A percentile compares a stretch with the other conserved stretches of the same genome.
Evolutionary conservation across 1,139 yeast genomes (phyloP).

Genomic region (Casaregolazyma suthepensis): DNA sequence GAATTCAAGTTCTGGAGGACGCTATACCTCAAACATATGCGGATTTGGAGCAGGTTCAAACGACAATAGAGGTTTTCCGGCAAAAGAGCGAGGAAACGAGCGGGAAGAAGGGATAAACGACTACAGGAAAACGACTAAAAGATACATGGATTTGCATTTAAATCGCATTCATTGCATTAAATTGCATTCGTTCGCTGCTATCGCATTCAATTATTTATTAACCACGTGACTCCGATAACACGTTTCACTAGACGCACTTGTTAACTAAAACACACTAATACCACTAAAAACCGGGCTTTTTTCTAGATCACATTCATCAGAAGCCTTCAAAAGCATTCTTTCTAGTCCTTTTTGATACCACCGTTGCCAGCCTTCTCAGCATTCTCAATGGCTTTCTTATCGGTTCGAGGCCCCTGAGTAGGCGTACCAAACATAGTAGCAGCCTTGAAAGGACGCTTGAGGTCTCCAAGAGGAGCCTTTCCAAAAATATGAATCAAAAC

Average conservation of each 20-base stretch:
- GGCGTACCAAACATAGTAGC: conserved; percentile 74
- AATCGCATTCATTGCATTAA: neutral
- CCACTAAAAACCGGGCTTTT: neutral
- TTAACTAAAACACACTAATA: neutral
- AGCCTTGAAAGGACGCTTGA: conserved; percentile 95
- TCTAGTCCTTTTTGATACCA: conserved; percentile 84
- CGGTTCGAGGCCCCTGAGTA: conserved; percentile 63
- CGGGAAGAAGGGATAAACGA: neutral
- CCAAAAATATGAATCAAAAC: conserved; percentile 89
- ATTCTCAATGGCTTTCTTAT: conserved; percentile 75
- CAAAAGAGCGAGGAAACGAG: neutral
- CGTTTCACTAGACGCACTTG: neutral
- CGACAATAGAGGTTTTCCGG: conserved; percentile 15
- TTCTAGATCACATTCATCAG: neutral
- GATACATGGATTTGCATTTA: neutral
- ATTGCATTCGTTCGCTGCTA: no score
- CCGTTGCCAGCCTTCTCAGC: conserved; percentile 86
- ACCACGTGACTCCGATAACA: neutral
- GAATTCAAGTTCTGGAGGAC: conserved; percentile 10
- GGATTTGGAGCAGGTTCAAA: conserved; percentile 18
- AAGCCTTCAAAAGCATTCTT: neutral
- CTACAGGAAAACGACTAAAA: no score
- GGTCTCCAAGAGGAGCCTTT: conserved; percentile 78
- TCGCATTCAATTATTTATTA: neutral
- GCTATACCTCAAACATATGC: conserved; percentile 18